These are phyloP conservation scores for Saussurea involucrata DNA, from an alignment of 129 eudicot species.

Conservation along the genomic window DNA sequence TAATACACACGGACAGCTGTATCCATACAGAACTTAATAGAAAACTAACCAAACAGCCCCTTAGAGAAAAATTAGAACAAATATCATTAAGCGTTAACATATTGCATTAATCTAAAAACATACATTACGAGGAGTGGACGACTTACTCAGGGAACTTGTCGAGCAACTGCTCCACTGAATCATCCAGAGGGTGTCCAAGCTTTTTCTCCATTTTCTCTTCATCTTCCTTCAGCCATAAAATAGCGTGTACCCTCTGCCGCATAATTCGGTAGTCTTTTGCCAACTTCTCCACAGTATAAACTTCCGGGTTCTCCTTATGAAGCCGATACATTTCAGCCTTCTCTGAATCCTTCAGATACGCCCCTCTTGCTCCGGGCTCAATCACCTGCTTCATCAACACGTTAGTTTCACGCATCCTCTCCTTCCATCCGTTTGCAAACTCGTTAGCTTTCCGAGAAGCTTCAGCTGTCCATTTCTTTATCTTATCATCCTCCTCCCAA, in stretches of 20 bases:
- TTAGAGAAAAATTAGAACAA: not conserved
- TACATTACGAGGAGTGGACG: not conserved
- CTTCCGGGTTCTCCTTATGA: slow-evolving; percentile 87
- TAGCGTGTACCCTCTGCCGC: slow-evolving; percentile 94
- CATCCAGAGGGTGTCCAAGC: slow-evolving; percentile 77
- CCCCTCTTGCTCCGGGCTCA: slow-evolving; percentile 91
- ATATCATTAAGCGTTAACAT: not conserved
- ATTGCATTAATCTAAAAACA: slow-evolving; percentile 7
- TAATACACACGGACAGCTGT: no score
- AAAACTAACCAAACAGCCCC: no score
- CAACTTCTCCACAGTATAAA: slow-evolving; percentile 72
- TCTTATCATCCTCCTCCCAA: slow-evolving; percentile 28
- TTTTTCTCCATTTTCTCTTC: slow-evolving; percentile 86
- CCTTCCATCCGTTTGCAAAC: slow-evolving; percentile 48
- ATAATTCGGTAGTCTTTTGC: slow-evolving; percentile 80
- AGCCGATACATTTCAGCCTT: slow-evolving; percentile 84
- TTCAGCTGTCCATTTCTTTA: slow-evolving; percentile 32
- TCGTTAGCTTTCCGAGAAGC: slow-evolving; percentile 33
- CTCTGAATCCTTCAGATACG: slow-evolving; percentile 77
- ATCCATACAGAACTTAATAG: no score
- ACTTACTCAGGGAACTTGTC: slow-evolving; percentile 84
- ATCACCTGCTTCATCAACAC: slow-evolving; percentile 67
- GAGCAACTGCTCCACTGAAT: slow-evolving; percentile 74
- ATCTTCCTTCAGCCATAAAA: slow-evolving; percentile 79
- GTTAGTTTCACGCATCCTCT: slow-evolving; percentile 48